These are phyloP conservation scores for Sporothrix brasiliensis DNA, from an alignment of 2,329 filamentous ascomycete genomes.

Conservation along the genomic window DNA sequence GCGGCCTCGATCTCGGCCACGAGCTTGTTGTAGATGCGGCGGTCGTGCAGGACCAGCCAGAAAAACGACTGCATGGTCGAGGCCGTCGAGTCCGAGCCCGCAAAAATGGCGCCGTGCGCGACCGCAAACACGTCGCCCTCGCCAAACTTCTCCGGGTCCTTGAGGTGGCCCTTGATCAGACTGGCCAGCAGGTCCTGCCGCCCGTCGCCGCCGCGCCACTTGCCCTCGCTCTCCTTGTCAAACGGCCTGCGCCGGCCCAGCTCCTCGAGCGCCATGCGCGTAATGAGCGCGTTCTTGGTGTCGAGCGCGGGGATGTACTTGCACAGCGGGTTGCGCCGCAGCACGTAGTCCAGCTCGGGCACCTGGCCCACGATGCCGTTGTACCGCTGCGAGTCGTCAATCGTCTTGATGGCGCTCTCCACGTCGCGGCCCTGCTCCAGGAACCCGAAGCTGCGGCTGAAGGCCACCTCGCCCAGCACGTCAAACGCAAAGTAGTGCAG, in stretches of 20 bases:
- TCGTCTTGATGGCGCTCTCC: constrained; percentile 55
- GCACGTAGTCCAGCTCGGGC: constrained; percentile 52
- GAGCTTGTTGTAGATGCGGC: constrained; percentile 47
- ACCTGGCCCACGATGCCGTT: constrained; percentile 57
- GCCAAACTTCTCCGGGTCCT: constrained; percentile 51
- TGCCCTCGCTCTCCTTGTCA: constrained; percentile 50
- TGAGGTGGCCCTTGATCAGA: constrained; percentile 56
- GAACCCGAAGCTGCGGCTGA: constrained; percentile 57
- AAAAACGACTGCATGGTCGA: constrained; percentile 62
- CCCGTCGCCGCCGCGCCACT: constrained; percentile 47
- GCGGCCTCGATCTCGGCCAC: constrained; percentile 51
- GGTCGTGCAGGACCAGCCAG: constrained; percentile 53
- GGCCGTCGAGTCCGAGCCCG: constrained; percentile 63
- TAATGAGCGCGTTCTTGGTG: constrained; percentile 53
- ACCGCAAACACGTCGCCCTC: constrained; percentile 61
- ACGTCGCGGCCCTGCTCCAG: constrained; percentile 54
- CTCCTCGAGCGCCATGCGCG: constrained; percentile 56
- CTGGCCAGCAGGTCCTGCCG: constrained; percentile 56
- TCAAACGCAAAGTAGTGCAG: constrained; percentile 53
- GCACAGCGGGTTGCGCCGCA: constrained; percentile 56
- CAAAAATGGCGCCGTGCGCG: constrained; percentile 60
- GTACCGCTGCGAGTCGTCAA: constrained; percentile 57
- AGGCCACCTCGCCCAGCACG: constrained; percentile 57
- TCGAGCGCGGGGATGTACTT: constrained; percentile 49
- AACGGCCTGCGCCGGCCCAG: constrained; percentile 53